These are phyloP conservation scores for Paramecium octaurelia DNA, from an alignment of 73 alveolate genomes.

Conservation along the genomic window DNA sequence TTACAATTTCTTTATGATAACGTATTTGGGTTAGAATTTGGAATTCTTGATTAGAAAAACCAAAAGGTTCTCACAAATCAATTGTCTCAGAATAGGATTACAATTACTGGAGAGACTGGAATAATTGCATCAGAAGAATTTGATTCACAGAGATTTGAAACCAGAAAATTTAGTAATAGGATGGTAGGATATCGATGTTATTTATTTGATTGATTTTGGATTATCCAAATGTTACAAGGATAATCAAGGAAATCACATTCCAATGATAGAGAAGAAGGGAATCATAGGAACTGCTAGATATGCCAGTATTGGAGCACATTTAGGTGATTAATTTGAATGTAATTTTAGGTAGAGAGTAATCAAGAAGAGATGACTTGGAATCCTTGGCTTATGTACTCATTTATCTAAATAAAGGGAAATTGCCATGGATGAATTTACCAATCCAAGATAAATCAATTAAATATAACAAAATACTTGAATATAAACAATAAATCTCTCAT, in stretches of 20 bases:
- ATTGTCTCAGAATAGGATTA: conserved; percentile 11
- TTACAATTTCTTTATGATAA: conserved; percentile 79
- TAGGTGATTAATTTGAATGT: conserved; percentile 47
- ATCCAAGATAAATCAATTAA: conserved; percentile 68
- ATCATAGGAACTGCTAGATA: conserved; percentile 82
- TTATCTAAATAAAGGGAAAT: conserved; percentile 66
- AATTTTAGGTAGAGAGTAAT: conserved; percentile 71
- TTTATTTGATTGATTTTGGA: conserved; percentile 92
- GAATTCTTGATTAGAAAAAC: conserved; percentile 79
- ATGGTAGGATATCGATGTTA: conserved; percentile 44
- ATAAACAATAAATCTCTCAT: conserved; percentile 68
- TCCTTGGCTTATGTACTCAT: conserved; percentile 69
- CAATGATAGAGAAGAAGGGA: conserved; percentile 66
- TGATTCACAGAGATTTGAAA: conserved; percentile 57
- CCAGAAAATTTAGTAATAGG: conserved; percentile 62
- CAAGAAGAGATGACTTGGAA: conserved; percentile 81
- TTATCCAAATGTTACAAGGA: conserved; percentile 84
- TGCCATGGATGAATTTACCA: conserved; percentile 71
- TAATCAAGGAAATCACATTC: conserved; percentile 72
- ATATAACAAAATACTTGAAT: conserved; percentile 75
- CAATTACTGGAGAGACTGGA: conserved; percentile 47
- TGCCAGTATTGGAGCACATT: conserved; percentile 71
- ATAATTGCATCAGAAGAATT: conserved; percentile 1
- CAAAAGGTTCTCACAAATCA: conserved; percentile 23
- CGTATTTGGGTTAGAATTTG: conserved; percentile 89